Base-by-base conservation (phyloP, 2,329 filamentous ascomycete species). In the Amesomyces nigricolor region DNA sequence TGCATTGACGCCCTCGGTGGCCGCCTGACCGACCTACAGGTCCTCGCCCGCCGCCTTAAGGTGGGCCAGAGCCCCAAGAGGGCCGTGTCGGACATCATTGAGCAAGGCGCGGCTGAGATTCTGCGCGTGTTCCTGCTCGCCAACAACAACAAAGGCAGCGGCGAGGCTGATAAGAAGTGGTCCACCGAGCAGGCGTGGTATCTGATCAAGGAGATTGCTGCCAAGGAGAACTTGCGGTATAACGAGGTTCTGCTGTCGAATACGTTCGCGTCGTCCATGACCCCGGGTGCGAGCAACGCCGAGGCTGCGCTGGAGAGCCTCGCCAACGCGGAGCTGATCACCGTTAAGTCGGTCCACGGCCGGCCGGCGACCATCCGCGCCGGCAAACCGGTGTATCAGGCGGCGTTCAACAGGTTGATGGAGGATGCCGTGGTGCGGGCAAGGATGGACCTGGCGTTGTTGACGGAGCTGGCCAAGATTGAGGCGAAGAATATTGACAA, bases 11-110 rank as follows among this genome's bases (percentile, higher is more conserved):
- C 85, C 0, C 79, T 99, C 1, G 94, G 94, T 19, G 94, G 94
- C 2, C 88, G 94, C 3, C 79, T 99, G n/a, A 96, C 91, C 0
- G 94, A 99, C 66, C 84, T 99, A 17, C 92, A 97, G 67, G 95
- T 94, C 66, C 82, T 99, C 43, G 88, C 91, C n/a, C 84, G 92
- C 37, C 82, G 94, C 16, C 87, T 99, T 64, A 89, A 90, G 71
- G 84, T 87, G 0, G 92, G 94, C 14, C 91, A 96, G 69, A 87
- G 80, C 2, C 94, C 94, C 0, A 80, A 79, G 60, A 79, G 87
- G 62, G 94, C 94, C 2, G 86, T 96, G 2, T 77, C 84, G 19
- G 91, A 96, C 61, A 97, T 99, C 59, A 87, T 96, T 52, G 85
- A 89, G 53, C 90, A 96, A 67, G 88, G 87, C 16, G 88, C 91